Evolutionary conservation across 805 yeast species (phyloP).

Genomic region (Saturnispora serradocipensis): DNA sequence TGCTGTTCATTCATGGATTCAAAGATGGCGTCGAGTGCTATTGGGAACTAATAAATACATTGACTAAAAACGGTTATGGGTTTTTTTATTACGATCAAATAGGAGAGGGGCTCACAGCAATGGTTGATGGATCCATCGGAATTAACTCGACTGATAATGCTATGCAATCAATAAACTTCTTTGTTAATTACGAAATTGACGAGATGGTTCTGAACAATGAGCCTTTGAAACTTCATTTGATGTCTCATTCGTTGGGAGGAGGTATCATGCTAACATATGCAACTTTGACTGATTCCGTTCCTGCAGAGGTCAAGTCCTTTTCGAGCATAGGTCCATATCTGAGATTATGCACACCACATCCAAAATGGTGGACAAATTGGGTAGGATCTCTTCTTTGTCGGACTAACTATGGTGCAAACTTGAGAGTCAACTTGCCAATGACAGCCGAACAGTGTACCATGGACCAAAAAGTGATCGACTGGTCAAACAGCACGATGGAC

Average conservation of each 20-base stretch:
- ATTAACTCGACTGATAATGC: slow-evolving; percentile 46
- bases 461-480: slow-evolving; percentile 37
- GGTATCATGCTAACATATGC: slow-evolving; percentile 59
- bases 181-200: slow-evolving; percentile 38
- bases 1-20: slow-evolving; percentile 64
- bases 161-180: slow-evolving; percentile 50
- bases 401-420: slow-evolving; percentile 36
- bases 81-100: slow-evolving; percentile 64
- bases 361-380: slow-evolving; percentile 26
- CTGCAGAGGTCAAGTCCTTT: slow-evolving; percentile 36
- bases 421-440: slow-evolving; percentile 43
- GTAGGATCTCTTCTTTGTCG: slow-evolving; percentile 33
- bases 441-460: slow-evolving; percentile 46
- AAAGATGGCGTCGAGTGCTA: slow-evolving; percentile 48
- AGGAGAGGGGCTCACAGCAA: slow-evolving; percentile 62
- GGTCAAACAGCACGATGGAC: slow-evolving; percentile 33
- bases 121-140: slow-evolving; percentile 41
- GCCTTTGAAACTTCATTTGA: slow-evolving; percentile 38
- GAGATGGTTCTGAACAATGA: slow-evolving; percentile 20
- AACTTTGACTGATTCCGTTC: slow-evolving; percentile 28
- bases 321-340: slow-evolving; percentile 54
- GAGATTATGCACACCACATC: slow-evolving; percentile 29
- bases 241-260: slow-evolving; percentile 84
- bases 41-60: slow-evolving; percentile 41
- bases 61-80: slow-evolving; percentile 49